These are phyloP conservation scores for Stagonosporopsis chrysanthemi DNA, from an alignment of 2,329 filamentous ascomycete genomes.

Conservation along the genomic window DNA sequence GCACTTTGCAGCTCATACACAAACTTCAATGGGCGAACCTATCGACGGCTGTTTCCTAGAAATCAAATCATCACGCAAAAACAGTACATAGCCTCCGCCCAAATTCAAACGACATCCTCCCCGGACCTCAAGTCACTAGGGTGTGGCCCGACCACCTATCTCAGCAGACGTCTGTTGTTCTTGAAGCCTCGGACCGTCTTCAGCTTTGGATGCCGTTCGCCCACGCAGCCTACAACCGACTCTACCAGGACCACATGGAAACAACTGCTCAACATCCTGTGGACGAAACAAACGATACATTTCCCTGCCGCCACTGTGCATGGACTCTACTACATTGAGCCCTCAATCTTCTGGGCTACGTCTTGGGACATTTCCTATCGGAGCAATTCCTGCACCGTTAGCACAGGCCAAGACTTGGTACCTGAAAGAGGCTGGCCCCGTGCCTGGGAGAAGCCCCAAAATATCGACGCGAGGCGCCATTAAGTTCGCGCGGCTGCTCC, in stretches of 20 bases:
- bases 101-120: not conserved
- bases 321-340: not conserved
- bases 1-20: not conserved
- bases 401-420: not conserved
- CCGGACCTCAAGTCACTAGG: not conserved
- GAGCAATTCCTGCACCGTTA: not conserved
- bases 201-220: not conserved
- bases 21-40: not conserved
- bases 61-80: not conserved
- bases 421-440: not conserved
- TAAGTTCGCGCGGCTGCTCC: constrained; percentile 3
- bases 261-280: constrained; percentile 2
- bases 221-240: not conserved
- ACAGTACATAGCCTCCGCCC: not conserved
- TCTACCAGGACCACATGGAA: not conserved
- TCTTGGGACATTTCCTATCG: not conserved
- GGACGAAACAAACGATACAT: not conserved
- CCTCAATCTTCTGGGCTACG: not conserved
- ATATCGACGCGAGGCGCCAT: constrained; percentile 1
- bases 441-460: not conserved
- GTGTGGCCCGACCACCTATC: not conserved
- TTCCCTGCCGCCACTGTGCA: not conserved
- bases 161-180: not conserved
- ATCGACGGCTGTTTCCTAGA: not conserved
- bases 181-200: not conserved